These are phyloP conservation scores for Pestalotiopsis sp. DNA, from an alignment of 2,329 filamentous ascomycete genomes.

Conservation along the genomic window DNA sequence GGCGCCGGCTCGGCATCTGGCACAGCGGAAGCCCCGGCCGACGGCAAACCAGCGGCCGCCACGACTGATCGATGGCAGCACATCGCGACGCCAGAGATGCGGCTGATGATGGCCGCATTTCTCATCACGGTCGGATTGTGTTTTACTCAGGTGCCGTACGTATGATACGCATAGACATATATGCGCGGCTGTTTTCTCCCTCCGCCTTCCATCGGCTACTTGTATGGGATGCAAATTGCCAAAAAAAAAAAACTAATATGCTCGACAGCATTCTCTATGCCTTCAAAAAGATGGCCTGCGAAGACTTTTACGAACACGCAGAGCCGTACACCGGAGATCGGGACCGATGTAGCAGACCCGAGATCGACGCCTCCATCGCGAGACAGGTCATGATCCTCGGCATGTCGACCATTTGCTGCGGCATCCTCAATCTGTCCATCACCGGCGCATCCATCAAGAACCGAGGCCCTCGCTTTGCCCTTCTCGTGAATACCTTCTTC, in stretches of 20 bases:
- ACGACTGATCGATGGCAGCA: not conserved
- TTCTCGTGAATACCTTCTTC: slow-evolving; percentile 63
- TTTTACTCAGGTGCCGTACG: slow-evolving; percentile 25
- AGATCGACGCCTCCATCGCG: slow-evolving; percentile 63
- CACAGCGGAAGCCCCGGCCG: slow-evolving; percentile 9
- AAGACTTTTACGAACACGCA: slow-evolving; percentile 63
- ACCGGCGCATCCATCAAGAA: slow-evolving; percentile 66
- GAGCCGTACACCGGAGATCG: slow-evolving; percentile 44
- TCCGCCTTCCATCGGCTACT: too few relatives aligned
- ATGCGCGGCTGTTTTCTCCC: not conserved
- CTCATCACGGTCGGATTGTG: slow-evolving; percentile 23
- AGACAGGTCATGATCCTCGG: slow-evolving; percentile 61
- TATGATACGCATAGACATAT: not conserved
- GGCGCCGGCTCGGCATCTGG: not conserved
- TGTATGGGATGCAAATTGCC: not conserved
- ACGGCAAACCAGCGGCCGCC: not conserved
- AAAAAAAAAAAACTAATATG: not conserved
- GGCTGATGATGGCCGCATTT: slow-evolving; percentile 20
- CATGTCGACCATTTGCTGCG: slow-evolving; percentile 65
- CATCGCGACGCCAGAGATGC: slow-evolving; percentile 14
- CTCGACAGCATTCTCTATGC: slow-evolving; percentile 53
- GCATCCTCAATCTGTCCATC: slow-evolving; percentile 66
- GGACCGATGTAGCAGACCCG: slow-evolving; percentile 58
- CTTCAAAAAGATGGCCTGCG: slow-evolving; percentile 71
- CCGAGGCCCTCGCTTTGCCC: slow-evolving; percentile 60